Percentiles rank a stretch among this genome's conserved stretches.
Conservation (phyloP, 2,329 filamentous ascomycete genomes). For the Colletotrichum falcatum region DNA sequence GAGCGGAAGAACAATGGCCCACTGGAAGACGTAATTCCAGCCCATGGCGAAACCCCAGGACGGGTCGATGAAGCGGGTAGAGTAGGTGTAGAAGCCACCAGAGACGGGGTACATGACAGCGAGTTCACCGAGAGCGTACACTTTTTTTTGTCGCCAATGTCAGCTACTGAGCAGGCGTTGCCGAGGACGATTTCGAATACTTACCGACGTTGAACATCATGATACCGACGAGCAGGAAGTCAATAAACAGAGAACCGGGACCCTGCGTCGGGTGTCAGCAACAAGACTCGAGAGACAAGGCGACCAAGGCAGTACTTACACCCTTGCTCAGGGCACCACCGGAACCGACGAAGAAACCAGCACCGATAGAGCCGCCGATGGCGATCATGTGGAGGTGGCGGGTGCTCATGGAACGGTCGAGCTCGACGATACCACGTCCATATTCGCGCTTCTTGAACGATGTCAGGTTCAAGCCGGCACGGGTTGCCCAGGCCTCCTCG, state of each 20-base stretch:
- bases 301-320: slow-evolving; percentile 32
- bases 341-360: slow-evolving; percentile 73
- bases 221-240: slow-evolving; percentile 67
- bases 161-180: not conserved
- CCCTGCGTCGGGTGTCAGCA: slow-evolving; percentile 43
- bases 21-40: slow-evolving; percentile 64
- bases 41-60: slow-evolving; percentile 69
- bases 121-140: slow-evolving; percentile 71
- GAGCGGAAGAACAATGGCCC: slow-evolving; percentile 62
- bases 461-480: slow-evolving; percentile 53
- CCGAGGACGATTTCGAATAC: not conserved
- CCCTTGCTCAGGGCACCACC: slow-evolving; percentile 64
- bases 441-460: slow-evolving; percentile 52
- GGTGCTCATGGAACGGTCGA: slow-evolving; percentile 63
- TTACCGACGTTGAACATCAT: slow-evolving; percentile 69
- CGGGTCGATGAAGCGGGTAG: slow-evolving; percentile 70
- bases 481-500: slow-evolving; percentile 51
- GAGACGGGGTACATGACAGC: slow-evolving; percentile 72
- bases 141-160: slow-evolving; percentile 30
- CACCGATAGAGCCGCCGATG: slow-evolving; percentile 71
- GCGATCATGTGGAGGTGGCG: slow-evolving; percentile 73
- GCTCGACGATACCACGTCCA: slow-evolving; percentile 45
- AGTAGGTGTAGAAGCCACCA: slow-evolving; percentile 73
- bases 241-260: slow-evolving; percentile 58
- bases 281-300: not conserved